Base-by-base conservation (phyloP, 225 moss, liverwort and hornwort genomes). In the Lunularia cruciata region DNA sequence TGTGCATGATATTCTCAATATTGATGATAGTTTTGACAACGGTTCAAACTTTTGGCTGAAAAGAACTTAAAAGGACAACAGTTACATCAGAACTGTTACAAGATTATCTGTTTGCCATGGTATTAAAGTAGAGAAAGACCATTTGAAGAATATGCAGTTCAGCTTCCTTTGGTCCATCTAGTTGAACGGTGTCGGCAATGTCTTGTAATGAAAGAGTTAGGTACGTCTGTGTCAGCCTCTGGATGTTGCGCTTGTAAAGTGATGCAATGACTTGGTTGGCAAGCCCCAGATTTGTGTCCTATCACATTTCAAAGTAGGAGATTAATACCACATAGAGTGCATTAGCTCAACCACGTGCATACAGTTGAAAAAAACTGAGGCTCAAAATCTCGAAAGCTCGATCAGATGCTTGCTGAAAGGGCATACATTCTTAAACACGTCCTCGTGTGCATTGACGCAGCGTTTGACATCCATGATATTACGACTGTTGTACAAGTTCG, bases 181-280 rank as follows among this genome's bases (percentile, higher is more conserved):
- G 75, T 80, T 91, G 98, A 35, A 98, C 98, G 36, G 90, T 98
- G 26, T 89, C 87, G 10, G 93, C 93, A 82, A 98, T 98, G 63
- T 98, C 98, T 90, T 93, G 90, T 16, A 98, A 87, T 16, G 98
- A 98, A 45, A 98, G 86, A 15, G 98, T 98, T 61, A 98, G 79
- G 76, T 98, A 98, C 27, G 98, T 98, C 88, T 98, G 98, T n/a
- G 98, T 98, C 67, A 98, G 86, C 68, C 93, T 85, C 53, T 98
- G 98, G 61, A 98, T 98, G 69, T 98, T 98, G 46, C 98, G 89
- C 75, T 98, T 98, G 77, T 93, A 93, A 19, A 98, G 83, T 42
- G 98, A 98, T 25, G 82, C 86, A 75, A 93, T 86, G 37, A 98
- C 98, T 87, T 98, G 98, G 83, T 89, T 98, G 59, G 93, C 98